Evolutionary conservation across 441 rosid species (phyloP), one percentile per base, ranked within the genome.

Genomic region (Croton setiger): DNA sequence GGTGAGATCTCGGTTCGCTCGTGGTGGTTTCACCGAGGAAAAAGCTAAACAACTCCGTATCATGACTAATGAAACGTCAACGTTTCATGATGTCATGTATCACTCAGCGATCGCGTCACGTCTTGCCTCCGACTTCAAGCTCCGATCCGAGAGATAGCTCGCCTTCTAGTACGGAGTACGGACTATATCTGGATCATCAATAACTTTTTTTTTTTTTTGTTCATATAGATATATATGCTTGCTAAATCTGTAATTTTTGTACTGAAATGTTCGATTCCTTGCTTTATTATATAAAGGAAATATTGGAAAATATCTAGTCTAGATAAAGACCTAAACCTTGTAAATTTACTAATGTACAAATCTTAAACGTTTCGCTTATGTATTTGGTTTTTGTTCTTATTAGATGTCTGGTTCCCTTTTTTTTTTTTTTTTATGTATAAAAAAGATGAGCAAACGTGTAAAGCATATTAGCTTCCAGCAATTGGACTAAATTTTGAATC

Each of bases 31-130:
- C 71, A 88, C 94, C 48, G 88, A 81, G 74, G 88, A 91, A 81
- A 91, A 91, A 72, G 97, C 97, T 5, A 87, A 66, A 78, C 94
- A 84, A 74, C 88, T 91, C 6, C 81, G 91, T 39, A 72, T 77
- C 88, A 72, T 87, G 86, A 88, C 86, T 23, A 78, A 59, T 4
- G 82, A 82, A 7, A 77, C 79, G 2, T 75, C 70, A n/a, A 56
- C 93, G 9, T 87, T 81, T 70, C 94, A 88, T 66, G 94, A 88
- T 47, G 86, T 61, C 49, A 91, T 87, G 94, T 88, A 88, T 66
- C 94, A 91, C 77, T 91, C 97, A 12, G 89, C 89, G 37, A 83
- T 90, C 73, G 97, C 97, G 21, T 81, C 94, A n/a, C 74, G 94
- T 14, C 91, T 90, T 15, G 97, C 94, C 65, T 78, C 88, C 36